Evolutionary conservation across 495 filamentous ascomycete species (phyloP).

Genomic region (Neurospora sp.): DNA sequence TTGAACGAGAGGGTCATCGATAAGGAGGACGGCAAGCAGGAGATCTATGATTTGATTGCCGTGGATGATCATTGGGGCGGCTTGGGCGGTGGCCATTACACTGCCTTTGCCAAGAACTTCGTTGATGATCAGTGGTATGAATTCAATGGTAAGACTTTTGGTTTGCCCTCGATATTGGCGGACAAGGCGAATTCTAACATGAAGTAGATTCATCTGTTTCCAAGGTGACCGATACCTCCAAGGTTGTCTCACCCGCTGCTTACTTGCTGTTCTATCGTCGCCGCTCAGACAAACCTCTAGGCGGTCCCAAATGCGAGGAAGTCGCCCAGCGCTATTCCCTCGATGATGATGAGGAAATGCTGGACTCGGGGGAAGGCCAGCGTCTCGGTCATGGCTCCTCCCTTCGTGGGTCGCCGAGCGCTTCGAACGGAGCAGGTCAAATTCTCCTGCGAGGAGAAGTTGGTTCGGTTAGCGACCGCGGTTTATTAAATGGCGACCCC

Average conservation of each 20-base stretch:
- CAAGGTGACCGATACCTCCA: slow-evolving; percentile 38
- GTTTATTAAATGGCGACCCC: not conserved
- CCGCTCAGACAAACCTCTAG: slow-evolving; percentile 61
- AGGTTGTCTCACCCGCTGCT: slow-evolving; percentile 56
- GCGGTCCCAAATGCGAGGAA: slow-evolving; percentile 60
- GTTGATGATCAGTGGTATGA: slow-evolving; percentile 80
- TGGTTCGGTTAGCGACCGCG: slow-evolving; percentile 36
- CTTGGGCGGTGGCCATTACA: slow-evolving; percentile 90
- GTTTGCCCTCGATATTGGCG: not conserved
- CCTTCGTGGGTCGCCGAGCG: slow-evolving; percentile 78
- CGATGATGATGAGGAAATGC: slow-evolving; percentile 30
- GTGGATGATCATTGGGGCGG: slow-evolving; percentile 94
- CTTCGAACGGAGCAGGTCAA: slow-evolving; percentile 64
- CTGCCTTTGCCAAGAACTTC: slow-evolving; percentile 86
- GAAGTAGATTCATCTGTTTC: slow-evolving; percentile 57
- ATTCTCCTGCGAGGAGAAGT: slow-evolving; percentile 55
- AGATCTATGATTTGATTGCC: slow-evolving; percentile 84
- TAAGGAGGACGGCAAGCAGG: slow-evolving; percentile 63
- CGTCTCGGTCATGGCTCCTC: slow-evolving; percentile 74
- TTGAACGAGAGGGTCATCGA: slow-evolving; percentile 66
- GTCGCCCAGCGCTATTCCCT: slow-evolving; percentile 48
- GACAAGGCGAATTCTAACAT: slow-evolving; percentile 7
- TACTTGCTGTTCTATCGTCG: slow-evolving; percentile 97
- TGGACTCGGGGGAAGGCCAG: slow-evolving; percentile 70
- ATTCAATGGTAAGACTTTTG: slow-evolving; percentile 70